A percentile compares a stretch with the other conserved stretches of the same genome.
phyloP scores from a whole-genome alignment of 2,329 filamentous ascomycete species.

The Canariomyces notabilis region DNA sequence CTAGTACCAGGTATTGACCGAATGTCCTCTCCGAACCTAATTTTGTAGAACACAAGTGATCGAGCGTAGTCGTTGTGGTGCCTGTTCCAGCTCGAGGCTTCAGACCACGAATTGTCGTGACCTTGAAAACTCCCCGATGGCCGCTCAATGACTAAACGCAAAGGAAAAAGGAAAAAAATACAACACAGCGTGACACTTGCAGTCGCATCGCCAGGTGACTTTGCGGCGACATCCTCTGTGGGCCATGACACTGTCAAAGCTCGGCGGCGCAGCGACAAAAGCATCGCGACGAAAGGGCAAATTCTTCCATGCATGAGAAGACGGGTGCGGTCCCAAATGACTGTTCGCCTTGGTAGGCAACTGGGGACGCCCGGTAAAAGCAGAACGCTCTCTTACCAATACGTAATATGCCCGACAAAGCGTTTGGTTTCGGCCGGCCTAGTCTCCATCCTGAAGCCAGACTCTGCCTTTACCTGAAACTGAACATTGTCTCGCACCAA shows the following conservation, averaged over 20 bases:
- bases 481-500: too few relatives aligned
- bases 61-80: too few relatives aligned
- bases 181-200: neutral
- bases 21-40: constrained; percentile 1
- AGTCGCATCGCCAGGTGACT: neutral
- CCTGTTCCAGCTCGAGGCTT: neutral
- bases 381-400: neutral
- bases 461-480: neutral
- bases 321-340: too few relatives aligned
- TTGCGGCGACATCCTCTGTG: neutral
- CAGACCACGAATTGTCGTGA: constrained; percentile 1
- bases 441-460: neutral
- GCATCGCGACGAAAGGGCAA: too few relatives aligned
- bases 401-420: neutral
- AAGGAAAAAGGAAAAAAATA: neutral
- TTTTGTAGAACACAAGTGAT: neutral
- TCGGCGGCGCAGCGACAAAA: neutral
- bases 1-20: neutral
- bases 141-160: neutral
- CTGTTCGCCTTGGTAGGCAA: neutral
- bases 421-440: neutral
- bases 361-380: too few relatives aligned
- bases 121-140: neutral
- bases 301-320: too few relatives aligned
- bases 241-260: constrained; percentile 19